Conservation (phyloP, 768 basidiomycete genomes). For the Trametes cubensis region DNA sequence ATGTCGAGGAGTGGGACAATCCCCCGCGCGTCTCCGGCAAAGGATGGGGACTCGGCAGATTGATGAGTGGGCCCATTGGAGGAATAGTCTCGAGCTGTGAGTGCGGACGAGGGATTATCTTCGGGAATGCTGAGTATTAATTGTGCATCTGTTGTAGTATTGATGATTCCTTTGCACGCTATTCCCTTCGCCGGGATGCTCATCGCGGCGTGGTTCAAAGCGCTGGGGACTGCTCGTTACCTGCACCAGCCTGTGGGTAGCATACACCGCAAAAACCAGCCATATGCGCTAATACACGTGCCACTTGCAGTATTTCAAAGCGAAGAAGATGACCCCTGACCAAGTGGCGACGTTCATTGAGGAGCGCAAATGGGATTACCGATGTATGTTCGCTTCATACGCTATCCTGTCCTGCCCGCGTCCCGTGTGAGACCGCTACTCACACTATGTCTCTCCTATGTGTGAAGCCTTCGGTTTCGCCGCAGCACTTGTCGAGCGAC, state of each 20-base stretch:
- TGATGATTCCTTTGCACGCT: slow-evolving; percentile 64
- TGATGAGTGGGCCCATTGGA: slow-evolving; percentile 23
- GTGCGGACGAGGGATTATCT: slow-evolving; percentile 25
- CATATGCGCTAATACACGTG: neutral
- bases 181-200: slow-evolving; percentile 65
- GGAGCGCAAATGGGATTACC: slow-evolving; percentile 89
- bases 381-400: slow-evolving; percentile 46
- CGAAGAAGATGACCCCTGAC: slow-evolving; percentile 77
- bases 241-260: slow-evolving; percentile 67
- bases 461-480: slow-evolving; percentile 79
- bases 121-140: slow-evolving; percentile 47
- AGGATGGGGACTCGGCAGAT: slow-evolving; percentile 14
- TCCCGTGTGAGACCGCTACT: neutral
- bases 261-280: neutral
- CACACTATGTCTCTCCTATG: neutral
- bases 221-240: slow-evolving; percentile 64
- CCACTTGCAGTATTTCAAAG: slow-evolving; percentile 65
- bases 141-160: slow-evolving; percentile 39
- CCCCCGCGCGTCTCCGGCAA: slow-evolving; percentile 40
- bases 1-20: slow-evolving; percentile 78
- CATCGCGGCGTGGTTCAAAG: slow-evolving; percentile 64
- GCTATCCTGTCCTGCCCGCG: no score
- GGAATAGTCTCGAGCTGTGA: slow-evolving; percentile 26
- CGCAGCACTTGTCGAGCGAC: slow-evolving; percentile 76
- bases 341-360: slow-evolving; percentile 80